These are phyloP conservation scores for Alternaria rosae DNA, from an alignment of 2,329 filamentous ascomycete species.

Conservation along the genomic window DNA sequence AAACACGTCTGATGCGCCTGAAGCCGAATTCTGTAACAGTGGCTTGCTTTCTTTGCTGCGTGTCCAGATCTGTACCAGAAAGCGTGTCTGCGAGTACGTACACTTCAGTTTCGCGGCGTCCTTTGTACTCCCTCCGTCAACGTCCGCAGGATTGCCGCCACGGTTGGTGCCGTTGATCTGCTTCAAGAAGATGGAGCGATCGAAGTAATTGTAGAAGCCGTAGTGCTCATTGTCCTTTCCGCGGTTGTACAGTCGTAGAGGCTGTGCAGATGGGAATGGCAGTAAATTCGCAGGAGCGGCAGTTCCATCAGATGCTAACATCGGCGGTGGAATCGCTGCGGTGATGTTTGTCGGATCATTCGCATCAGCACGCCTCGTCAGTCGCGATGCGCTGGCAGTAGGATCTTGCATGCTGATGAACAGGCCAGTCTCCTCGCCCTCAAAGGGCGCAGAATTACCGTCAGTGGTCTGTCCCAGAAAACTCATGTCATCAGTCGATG, in stretches of 20 bases:
- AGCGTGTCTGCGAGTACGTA: constrained; percentile 68
- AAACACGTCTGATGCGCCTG: constrained; percentile 53
- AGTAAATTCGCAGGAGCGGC: constrained; percentile 76
- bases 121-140: constrained; percentile 59
- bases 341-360: constrained; percentile 53
- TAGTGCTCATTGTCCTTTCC: constrained; percentile 84
- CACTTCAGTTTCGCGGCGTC: constrained; percentile 59
- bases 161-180: constrained; percentile 59
- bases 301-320: constrained; percentile 71
- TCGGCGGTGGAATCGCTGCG: constrained; percentile 68
- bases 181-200: constrained; percentile 83
- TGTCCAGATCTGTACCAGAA: constrained; percentile 70
- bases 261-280: constrained; percentile 73
- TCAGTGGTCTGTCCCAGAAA: constrained; percentile 91
- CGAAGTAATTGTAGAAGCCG: constrained; percentile 92
- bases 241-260: constrained; percentile 84
- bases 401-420: constrained; percentile 75
- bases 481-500: constrained; percentile 72
- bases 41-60: constrained; percentile 51
- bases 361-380: constrained; percentile 47
- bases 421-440: constrained; percentile 87
- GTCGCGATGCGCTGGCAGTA: constrained; percentile 34
- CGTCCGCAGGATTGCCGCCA: constrained; percentile 54
- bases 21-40: constrained; percentile 37
- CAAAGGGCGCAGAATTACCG: constrained; percentile 71